These are phyloP conservation scores for Batrachochytrium dendrobatidis DNA, from an alignment of 371 early-diverging fungal genomes.

Conservation along the genomic window DNA sequence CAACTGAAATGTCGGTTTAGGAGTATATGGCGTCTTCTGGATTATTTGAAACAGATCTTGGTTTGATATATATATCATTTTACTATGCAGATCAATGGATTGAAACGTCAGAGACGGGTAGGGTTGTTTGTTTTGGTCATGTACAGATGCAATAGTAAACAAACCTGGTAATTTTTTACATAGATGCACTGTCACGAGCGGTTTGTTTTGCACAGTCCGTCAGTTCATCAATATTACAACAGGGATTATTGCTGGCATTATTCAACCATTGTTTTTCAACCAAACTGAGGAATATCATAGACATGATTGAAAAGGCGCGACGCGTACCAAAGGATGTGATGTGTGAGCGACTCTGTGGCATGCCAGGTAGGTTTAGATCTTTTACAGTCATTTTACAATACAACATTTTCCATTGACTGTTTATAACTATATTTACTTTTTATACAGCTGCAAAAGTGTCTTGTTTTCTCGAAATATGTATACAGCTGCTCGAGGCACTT, in stretches of 20 bases:
- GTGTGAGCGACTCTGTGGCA: neutral
- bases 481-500: no score
- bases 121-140: no score
- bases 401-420: no score
- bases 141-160: no score
- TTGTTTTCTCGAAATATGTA: neutral
- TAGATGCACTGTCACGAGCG: neutral
- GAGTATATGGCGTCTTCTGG: no score
- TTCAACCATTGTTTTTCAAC: neutral
- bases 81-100: neutral
- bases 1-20: no score
- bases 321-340: neutral
- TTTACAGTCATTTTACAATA: no score
- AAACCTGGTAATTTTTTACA: no score
- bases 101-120: neutral
- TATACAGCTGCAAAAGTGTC: neutral
- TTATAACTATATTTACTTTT: no score
- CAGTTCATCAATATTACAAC: neutral
- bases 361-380: no score
- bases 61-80: neutral
- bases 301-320: neutral
- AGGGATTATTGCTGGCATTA: neutral
- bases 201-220: neutral
- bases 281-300: neutral
- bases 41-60: no score